These are phyloP conservation scores for Backusella liffmaniae DNA, from an alignment of 192 early-diverging fungal genomes.

Conservation along the genomic window DNA sequence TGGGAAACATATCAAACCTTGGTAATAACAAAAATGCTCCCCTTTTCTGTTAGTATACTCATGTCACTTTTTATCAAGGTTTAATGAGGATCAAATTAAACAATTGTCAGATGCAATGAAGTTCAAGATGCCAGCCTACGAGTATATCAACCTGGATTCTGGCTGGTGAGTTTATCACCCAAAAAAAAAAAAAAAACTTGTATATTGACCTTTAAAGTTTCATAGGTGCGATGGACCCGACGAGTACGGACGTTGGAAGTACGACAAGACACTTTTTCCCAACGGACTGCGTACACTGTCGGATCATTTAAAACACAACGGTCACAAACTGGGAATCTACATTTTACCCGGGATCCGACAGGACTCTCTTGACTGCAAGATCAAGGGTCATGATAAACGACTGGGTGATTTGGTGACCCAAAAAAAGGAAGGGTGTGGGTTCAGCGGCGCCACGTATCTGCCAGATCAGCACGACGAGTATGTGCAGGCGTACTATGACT, in stretches of 20 bases:
- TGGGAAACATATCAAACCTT: conserved; percentile 25
- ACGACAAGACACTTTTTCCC: conserved; percentile 26
- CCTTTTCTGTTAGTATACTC: not conserved
- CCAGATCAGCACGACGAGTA: conserved; percentile 15
- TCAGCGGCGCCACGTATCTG: conserved; percentile 21
- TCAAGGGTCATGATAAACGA: conserved; percentile 4
- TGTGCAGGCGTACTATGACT: conserved; percentile 27
- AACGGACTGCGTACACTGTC: conserved; percentile 18
- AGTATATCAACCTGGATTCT: conserved; percentile 35
- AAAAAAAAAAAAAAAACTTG: no score
- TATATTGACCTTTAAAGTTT: no score
- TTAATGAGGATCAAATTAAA: conserved; percentile 28
- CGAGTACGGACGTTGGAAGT: conserved; percentile 28
- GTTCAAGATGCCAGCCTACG: conserved; percentile 25
- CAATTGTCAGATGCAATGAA: conserved; percentile 31
- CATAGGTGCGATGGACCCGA: conserved; percentile 14
- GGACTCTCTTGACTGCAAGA: conserved; percentile 13
- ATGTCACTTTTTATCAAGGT: conserved; percentile 14
- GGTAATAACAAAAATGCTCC: not conserved
- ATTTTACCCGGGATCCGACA: conserved; percentile 30
- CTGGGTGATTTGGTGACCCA: conserved; percentile 13
- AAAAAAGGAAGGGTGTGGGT: conserved; percentile 26
- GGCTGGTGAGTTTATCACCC: conserved; percentile 12
- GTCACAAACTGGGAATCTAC: conserved; percentile 32
- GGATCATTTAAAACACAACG: conserved; percentile 23